These are phyloP conservation scores for Pseudocercospora macadamiae DNA, from an alignment of 2,329 filamentous ascomycete genomes.

Conservation along the genomic window DNA sequence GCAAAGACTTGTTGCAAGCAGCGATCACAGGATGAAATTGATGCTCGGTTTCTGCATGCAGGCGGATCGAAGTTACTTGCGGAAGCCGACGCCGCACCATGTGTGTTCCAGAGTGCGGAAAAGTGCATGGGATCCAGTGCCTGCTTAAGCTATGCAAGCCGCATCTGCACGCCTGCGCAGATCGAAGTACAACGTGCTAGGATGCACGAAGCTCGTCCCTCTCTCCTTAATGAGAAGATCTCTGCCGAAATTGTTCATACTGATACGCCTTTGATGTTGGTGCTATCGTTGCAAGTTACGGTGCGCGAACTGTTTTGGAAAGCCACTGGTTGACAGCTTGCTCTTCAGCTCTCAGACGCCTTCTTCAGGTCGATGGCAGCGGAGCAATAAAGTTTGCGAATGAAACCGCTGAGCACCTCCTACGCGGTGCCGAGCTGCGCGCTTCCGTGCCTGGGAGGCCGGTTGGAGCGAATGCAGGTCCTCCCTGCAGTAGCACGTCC, in stretches of 20 bases:
- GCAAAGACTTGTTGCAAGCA: neutral
- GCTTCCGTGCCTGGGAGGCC: slow-evolving; percentile 10
- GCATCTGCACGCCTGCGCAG: slow-evolving; percentile 16
- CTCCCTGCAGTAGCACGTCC: slow-evolving; percentile 5
- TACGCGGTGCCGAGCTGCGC: slow-evolving; percentile 5
- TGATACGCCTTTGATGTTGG: neutral
- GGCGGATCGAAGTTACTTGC: slow-evolving; percentile 13
- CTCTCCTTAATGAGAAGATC: slow-evolving; percentile 21
- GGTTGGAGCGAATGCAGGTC: slow-evolving; percentile 6
- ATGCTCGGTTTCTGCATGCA: slow-evolving; percentile 10
- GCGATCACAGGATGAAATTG: slow-evolving; percentile 1
- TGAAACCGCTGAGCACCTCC: slow-evolving; percentile 15
- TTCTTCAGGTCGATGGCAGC: neutral
- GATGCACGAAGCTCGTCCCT: slow-evolving; percentile 19
- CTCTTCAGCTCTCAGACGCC: neutral
- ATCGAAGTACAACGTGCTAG: slow-evolving; percentile 23
- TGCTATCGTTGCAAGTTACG: neutral
- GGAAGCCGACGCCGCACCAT: slow-evolving; percentile 14
- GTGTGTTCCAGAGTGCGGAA: slow-evolving; percentile 16
- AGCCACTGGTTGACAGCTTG: neutral
- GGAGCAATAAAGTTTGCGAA: slow-evolving; percentile 7
- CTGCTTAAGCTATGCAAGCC: slow-evolving; percentile 16
- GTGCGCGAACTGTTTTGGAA: neutral
- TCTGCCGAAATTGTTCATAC: slow-evolving; percentile 21
- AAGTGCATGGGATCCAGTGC: slow-evolving; percentile 11